Base-by-base conservation (phyloP, 1,139 yeast species). In the Hanseniaspora gamundiae region DNA sequence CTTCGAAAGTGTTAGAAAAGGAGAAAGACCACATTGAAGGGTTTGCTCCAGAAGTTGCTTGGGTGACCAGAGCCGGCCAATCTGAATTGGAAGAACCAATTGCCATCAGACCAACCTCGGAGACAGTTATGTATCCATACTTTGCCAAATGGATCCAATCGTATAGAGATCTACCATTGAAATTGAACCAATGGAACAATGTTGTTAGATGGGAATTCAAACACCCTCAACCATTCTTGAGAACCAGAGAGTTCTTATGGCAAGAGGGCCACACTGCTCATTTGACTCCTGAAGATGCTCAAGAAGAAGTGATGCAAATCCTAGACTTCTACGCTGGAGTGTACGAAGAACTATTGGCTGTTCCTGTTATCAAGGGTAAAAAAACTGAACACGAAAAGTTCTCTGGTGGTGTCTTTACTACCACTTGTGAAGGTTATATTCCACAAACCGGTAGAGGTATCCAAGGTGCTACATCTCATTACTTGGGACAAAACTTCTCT, bases 191-290 rank as follows among this genome's bases (percentile, higher is more conserved):
- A 69, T 93, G 99, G 99, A 93, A 93, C 70, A 88, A 97, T 20
- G 97, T 93, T 44, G 98, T 93, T 43, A 81, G 99, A 74, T 93
- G 98, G 99, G 99, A 93, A 69, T 93, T 93, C 72, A 93, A 93
- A 72, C 97, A 93, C 65, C 99, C 99, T 47, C 99, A 93, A 69
- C 99, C 99, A 46, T 93, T 93, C 68, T 71, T 93, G 61, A 84
- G 99, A 75, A 93, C 98, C 14, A 82, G 99, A 70, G 99, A 93
- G 68, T 93, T 93, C 69, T 74, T 93, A 65, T 93, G 99, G 99
- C 99, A 93, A 70, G 99, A 93, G 70, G 99, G 99, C 53, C 99
- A 93, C 70, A 93, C 98, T 44, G 98, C 95, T 45, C 95, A 85
- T 62, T 74, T 91, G 61, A 82, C 93, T 47, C 68, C 70, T 53